Conservation (phyloP, 495 filamentous ascomycete genomes). For the Penicillium salamii region DNA sequence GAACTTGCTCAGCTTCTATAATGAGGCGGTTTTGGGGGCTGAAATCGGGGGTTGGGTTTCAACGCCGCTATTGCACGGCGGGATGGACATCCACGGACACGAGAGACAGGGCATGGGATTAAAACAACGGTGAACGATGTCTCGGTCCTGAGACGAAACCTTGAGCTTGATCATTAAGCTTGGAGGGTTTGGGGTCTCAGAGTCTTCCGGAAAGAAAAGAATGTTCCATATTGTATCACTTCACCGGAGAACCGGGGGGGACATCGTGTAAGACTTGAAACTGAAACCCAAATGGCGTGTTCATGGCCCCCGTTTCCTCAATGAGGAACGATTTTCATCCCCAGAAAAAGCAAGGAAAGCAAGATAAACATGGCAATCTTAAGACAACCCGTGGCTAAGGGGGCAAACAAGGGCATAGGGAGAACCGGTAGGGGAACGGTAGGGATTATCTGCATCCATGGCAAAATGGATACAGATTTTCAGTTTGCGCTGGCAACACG, state of each 20-base stretch:
- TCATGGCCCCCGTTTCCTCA: background rate
- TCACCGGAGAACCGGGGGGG: no score
- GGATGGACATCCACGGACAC: conserved; percentile 5
- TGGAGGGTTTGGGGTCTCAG: background rate
- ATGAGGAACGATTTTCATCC: background rate
- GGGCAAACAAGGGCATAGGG: background rate
- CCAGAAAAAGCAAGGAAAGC: background rate
- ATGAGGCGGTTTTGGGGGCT: background rate
- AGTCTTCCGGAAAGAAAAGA: conserved; percentile 4
- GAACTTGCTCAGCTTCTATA: background rate
- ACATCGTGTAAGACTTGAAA: conserved; percentile 7
- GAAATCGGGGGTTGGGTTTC: conserved; percentile 4
- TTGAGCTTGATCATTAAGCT: background rate
- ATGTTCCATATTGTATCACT: conserved; percentile 6
- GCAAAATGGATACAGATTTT: conserved; percentile 6
- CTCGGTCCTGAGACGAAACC: background rate
- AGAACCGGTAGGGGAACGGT: background rate
- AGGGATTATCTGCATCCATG: conserved; percentile 6
- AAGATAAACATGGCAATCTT: conserved; percentile 2
- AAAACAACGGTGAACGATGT: background rate
- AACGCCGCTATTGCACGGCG: conserved; percentile 2
- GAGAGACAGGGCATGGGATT: background rate
- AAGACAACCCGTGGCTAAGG: conserved; percentile 5
- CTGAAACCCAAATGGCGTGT: conserved; percentile 6
- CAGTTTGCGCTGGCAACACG: conserved; percentile 4